A percentile compares a stretch with the other conserved stretches of the same genome.
phyloP scores from a whole-genome alignment of 352 stramenopile genomes.

The Globisporangium middletonii region DNA sequence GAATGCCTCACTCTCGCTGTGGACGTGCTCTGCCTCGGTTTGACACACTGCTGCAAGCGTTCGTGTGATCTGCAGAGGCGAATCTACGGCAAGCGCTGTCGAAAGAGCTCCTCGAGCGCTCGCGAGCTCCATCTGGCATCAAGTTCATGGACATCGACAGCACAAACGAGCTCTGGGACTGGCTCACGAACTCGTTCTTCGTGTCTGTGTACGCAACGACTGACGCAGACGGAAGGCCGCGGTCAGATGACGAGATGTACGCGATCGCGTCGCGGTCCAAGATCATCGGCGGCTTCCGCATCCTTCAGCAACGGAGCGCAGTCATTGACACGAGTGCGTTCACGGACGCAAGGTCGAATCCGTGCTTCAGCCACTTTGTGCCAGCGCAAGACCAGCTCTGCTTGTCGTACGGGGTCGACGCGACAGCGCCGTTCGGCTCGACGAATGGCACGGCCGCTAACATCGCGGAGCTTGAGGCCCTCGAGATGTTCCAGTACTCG shows the following conservation, averaged over 20 bases:
- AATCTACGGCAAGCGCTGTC: constrained; percentile 37
- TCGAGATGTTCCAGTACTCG: constrained; percentile 54
- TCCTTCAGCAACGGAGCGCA: constrained; percentile 44
- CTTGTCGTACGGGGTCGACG: constrained; percentile 36
- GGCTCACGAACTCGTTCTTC: constrained; percentile 54
- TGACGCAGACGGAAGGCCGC: constrained; percentile 15
- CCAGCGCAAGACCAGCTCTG: constrained; percentile 32
- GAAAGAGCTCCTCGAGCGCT: constrained; percentile 36
- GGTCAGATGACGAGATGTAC: constrained; percentile 27
- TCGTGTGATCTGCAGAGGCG: neutral
- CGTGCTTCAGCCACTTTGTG: constrained; percentile 16
- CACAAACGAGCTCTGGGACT: constrained; percentile 45
- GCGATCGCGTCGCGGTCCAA: constrained; percentile 51
- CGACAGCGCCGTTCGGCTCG: constrained; percentile 32
- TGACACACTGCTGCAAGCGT: too few species aligned
- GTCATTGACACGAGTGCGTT: constrained; percentile 33
- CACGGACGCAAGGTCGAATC: too few species aligned
- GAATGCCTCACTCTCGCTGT: neutral
- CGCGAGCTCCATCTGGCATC: constrained; percentile 26
- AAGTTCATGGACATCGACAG: constrained; percentile 39
- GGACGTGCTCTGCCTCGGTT: too few species aligned
- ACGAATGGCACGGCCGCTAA: constrained; percentile 17
- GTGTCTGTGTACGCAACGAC: constrained; percentile 31
- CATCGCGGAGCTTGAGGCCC: constrained; percentile 13
- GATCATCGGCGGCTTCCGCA: constrained; percentile 56